Evolutionary conservation across 257 asterid genomes (phyloP).

Genomic region (Mentha longifolia): DNA sequence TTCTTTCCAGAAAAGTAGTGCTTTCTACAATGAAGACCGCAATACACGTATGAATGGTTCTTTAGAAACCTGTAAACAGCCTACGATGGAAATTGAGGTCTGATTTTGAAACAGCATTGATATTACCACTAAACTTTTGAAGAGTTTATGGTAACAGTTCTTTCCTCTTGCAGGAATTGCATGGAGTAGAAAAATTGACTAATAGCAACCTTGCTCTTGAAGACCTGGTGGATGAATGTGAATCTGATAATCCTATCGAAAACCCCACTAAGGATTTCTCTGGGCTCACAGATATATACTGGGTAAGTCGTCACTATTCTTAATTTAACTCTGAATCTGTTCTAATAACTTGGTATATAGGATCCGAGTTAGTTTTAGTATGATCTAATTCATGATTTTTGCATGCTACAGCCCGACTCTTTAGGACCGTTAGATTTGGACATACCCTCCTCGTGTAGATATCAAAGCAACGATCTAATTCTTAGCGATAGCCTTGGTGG

Average conservation of each 20-base stretch:
- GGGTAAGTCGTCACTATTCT: slow-evolving; percentile 57
- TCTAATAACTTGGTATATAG: not conserved
- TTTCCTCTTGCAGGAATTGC: slow-evolving; percentile 51
- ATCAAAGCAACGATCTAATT: slow-evolving; percentile 73
- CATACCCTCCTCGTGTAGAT: slow-evolving; percentile 80
- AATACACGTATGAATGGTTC: slow-evolving; percentile 38
- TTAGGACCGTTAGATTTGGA: slow-evolving; percentile 95
- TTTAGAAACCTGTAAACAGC: slow-evolving; percentile 38
- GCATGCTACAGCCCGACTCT: slow-evolving; percentile 80
- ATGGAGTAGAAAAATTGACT: slow-evolving; percentile 45
- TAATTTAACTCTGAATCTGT: not conserved
- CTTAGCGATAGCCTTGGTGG: slow-evolving; percentile 91
- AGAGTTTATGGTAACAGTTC: slow-evolving; percentile 31
- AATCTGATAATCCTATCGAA: slow-evolving; percentile 48
- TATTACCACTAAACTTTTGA: not conserved
- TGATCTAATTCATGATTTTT: slow-evolving; percentile 37
- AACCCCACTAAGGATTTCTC: slow-evolving; percentile 55
- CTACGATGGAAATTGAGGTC: slow-evolving; percentile 58
- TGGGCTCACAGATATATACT: slow-evolving; percentile 75
- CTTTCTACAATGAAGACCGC: slow-evolving; percentile 41
- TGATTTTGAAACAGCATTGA: slow-evolving; percentile 18
- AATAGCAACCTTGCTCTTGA: slow-evolving; percentile 38
- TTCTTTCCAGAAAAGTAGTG: slow-evolving; percentile 59
- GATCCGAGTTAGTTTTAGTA: not conserved
- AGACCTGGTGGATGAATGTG: slow-evolving; percentile 45